Base-by-base conservation (phyloP, 768 basidiomycete genomes). In the Vishniacozyma victoriae region DNA sequence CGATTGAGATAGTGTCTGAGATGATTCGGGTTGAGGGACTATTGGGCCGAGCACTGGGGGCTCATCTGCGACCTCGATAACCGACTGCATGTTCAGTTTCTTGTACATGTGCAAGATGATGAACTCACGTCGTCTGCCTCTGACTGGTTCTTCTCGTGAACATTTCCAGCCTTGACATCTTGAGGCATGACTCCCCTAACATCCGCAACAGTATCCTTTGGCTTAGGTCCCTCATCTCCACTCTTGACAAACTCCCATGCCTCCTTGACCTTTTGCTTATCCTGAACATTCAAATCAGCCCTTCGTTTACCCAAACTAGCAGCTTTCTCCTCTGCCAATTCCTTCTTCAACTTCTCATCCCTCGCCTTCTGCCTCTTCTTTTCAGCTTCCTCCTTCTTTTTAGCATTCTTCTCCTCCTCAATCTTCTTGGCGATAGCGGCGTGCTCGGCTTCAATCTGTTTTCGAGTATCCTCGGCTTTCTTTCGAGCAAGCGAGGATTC, bases 161-260 rank as follows among this genome's bases (percentile, higher is more conserved):
- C 59, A 41, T 57, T 52, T 26, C 52, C 54, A 15, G 48, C 53
- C 22, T 24, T 26, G 46, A 55, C 31, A 44, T 66, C 60, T 36
- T 49, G 26, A 15, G 19, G 36, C 24, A 50, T 62, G 3, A 55
- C 50, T 13, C 58, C 64, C 33, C 61, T 55, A 2, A 19, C 54
- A 48, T 67, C 65, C 14, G 57, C 48, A 6, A 46, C 50, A 13
- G 31, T 39, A 1, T 50, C 44, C 31, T 42, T 26, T 19, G 24
- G 45, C 44, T 45, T 27, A 0, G n/a, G 9, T 9, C 29, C 29
- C 29, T 9, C 9, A 9, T n/a, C 22, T 3, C 13, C 24, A 23
- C 46, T 55, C 36, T 56, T 59, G 27, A 71, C 64, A 46, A 71
- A 46, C 49, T 71, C 67, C 70, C 70, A 71, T 42, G 70, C 70